These are phyloP conservation scores for Cnidoscolus chayamansa DNA, from an alignment of 441 rosid species.

Conservation along the genomic window DNA sequence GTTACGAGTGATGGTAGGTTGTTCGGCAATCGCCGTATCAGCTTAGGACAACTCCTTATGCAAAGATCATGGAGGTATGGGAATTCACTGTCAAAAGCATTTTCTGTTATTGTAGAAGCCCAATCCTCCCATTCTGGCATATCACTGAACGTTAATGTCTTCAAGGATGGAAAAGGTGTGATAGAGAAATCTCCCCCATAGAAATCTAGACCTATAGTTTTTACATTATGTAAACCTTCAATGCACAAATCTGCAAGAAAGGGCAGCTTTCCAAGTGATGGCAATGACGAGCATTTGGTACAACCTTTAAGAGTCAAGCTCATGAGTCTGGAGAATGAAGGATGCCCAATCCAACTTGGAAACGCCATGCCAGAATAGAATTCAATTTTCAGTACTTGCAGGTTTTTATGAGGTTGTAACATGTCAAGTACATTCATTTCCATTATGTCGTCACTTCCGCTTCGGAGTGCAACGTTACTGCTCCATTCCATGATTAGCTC, in stretches of 20 bases:
- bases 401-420: slow-evolving; percentile 14
- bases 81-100: slow-evolving; percentile 16
- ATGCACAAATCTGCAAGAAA: slow-evolving; percentile 18
- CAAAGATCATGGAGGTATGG: slow-evolving; percentile 23
- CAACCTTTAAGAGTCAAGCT: slow-evolving; percentile 12
- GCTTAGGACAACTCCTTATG: slow-evolving; percentile 18
- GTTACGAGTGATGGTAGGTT: slow-evolving; percentile 8
- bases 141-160: slow-evolving; percentile 1
- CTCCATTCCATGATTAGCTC: slow-evolving; percentile 9
- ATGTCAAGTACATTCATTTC: slow-evolving; percentile 1
- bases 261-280: slow-evolving; percentile 31
- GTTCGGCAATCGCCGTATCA: neutral
- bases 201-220: slow-evolving; percentile 6
- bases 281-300: slow-evolving; percentile 19
- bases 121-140: slow-evolving; percentile 17
- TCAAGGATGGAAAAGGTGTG: slow-evolving; percentile 11
- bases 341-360: slow-evolving; percentile 11
- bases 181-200: slow-evolving; percentile 1
- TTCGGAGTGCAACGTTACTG: neutral
- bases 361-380: slow-evolving; percentile 1
- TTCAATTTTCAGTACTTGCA: slow-evolving; percentile 6
- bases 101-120: slow-evolving; percentile 8
- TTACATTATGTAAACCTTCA: neutral
- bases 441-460: neutral
- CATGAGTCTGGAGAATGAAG: slow-evolving; percentile 15